Evolutionary conservation across 495 filamentous ascomycete genomes (phyloP).

Genomic region (Aspergillus bridgeri): DNA sequence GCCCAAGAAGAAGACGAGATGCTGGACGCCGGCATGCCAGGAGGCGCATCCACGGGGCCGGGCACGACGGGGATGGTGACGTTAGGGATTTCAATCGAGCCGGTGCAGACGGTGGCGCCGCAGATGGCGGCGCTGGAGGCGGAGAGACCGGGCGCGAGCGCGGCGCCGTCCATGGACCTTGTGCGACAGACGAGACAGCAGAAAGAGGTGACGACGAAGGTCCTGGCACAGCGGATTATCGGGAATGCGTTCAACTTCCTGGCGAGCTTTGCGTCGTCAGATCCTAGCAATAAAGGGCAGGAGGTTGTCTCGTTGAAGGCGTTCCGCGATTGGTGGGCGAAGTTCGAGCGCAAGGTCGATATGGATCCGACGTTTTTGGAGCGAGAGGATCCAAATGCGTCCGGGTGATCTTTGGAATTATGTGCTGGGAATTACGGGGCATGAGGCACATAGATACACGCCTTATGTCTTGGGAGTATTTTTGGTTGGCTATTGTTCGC

Average conservation of each 20-base stretch:
- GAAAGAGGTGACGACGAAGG: conserved; percentile 56
- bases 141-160: conserved; percentile 16
- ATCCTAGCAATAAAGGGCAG: conserved; percentile 56
- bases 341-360: conserved; percentile 88
- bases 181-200: conserved; percentile 31
- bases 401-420: conserved; percentile 3
- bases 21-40: conserved; percentile 36
- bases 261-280: conserved; percentile 70
- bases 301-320: conserved; percentile 87
- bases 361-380: conserved; percentile 88
- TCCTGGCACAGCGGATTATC: conserved; percentile 89
- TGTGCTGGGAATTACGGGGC: neutral
- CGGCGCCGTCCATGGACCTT: conserved; percentile 28
- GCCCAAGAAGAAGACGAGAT: conserved; percentile 40
- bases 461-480: neutral
- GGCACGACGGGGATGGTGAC: conserved; percentile 45
- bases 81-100: conserved; percentile 82
- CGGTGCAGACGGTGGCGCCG: conserved; percentile 62
- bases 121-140: conserved; percentile 59
- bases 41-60: too few species aligned
- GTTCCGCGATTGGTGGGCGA: conserved; percentile 96
- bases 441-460: too few species aligned
- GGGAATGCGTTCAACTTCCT: conserved; percentile 97
- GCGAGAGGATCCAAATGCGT: conserved; percentile 55
- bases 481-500: neutral